A percentile compares a stretch with the other conserved stretches of the same genome.
These are phyloP conservation scores for Corylus avellana DNA, from an alignment of 306 rosid species.

Conservation along the genomic window DNA sequence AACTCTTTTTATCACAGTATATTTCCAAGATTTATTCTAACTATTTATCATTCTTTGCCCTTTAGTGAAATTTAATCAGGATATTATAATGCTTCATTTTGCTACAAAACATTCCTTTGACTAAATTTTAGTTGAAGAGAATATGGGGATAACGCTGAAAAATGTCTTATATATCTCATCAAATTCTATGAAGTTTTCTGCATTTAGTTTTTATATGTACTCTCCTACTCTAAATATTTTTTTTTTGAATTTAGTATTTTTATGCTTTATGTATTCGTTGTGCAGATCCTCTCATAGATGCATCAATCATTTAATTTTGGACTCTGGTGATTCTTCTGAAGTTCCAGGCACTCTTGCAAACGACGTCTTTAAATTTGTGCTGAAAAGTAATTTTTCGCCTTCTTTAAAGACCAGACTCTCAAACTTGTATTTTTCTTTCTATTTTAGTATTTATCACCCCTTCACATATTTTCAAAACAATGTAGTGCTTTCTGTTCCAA, in stretches of 20 bases:
- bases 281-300: constrained; percentile 80
- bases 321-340: constrained; percentile 84
- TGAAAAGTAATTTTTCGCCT: constrained; percentile 40
- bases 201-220: constrained; percentile 14
- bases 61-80: background rate
- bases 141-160: constrained; percentile 8
- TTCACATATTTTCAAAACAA: constrained; percentile 29
- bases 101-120: background rate
- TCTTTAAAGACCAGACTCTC: constrained; percentile 38
- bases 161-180: constrained; percentile 32
- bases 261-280: constrained; percentile 57
- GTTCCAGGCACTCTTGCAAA: constrained; percentile 73
- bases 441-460: constrained; percentile 6
- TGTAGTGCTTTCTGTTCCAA: constrained; percentile 14
- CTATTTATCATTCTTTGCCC: constrained; percentile 10
- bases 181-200: constrained; percentile 33
- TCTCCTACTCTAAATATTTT: constrained; percentile 23
- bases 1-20: background rate
- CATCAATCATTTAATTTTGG: constrained; percentile 77
- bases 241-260: constrained; percentile 45
- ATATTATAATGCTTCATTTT: background rate
- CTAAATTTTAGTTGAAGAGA: constrained; percentile 16
- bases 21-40: constrained; percentile 6
- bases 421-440: constrained; percentile 31
- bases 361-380: constrained; percentile 65